Base-by-base conservation (phyloP, 495 filamentous ascomycete genomes). In the Chaetomidium leptoderma region DNA sequence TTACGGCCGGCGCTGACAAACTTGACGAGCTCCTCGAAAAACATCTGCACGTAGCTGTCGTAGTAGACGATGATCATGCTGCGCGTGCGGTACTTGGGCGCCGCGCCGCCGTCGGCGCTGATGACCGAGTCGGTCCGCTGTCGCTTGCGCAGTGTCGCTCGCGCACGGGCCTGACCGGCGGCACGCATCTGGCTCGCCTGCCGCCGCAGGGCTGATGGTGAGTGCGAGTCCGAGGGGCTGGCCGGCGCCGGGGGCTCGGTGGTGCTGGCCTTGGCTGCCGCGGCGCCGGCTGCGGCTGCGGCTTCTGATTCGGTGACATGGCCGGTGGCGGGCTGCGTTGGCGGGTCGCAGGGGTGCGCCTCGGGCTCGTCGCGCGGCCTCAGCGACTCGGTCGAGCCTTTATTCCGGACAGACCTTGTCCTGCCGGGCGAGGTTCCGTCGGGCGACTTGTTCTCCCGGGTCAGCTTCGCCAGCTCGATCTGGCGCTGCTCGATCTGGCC, bases 31-130 rank as follows among this genome's bases (percentile, higher is more conserved):
- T 83, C 76, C 66, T 95, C 91, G 57, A 96, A 89, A 6, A 82
- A 78, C 33, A 83, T 80, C 66, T 96, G 91, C 11, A 91, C 86
- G 55, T 89, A 84, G 63, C 88, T 88, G 67, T 96, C 91, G 69
- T 95, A 96, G 68, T 91, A 88, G 40, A 96, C 87, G 27, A 92
- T 85, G 54, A 95, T 84, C 81, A 90, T 91, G 58, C 82, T 84
- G 53, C 88, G 81, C 13, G 82, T 85, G 54, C 89, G 85, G 67
- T 86, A 89, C 76, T 66, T 77, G 43, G 64, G 82, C 55, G 63
- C 74, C 62, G 47, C 70, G 60, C 60, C 70, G 60, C 60, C 65
- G 57, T 81, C 77, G 40, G 66, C 75, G 32, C 82, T 85, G 24
- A 80, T 65, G 57, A 84, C 70, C 8, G 85, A 86, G 11, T 78